Evolutionary conservation across 768 basidiomycete species (phyloP).

Genomic region (Trametes sanguinea): DNA sequence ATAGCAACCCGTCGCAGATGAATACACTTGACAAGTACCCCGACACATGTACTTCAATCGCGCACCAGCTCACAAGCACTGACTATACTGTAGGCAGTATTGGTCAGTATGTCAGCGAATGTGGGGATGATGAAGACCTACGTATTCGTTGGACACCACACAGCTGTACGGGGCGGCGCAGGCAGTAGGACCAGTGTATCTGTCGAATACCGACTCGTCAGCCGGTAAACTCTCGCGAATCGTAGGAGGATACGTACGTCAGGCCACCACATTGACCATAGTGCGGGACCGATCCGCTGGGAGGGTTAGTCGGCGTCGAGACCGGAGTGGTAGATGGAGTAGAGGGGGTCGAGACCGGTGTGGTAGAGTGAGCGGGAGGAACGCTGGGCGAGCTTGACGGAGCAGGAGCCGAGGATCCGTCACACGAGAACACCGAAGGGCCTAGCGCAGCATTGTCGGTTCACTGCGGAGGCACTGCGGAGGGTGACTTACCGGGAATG

Average conservation of each 20-base stretch:
- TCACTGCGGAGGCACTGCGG: not conserved
- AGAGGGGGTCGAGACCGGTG: not conserved
- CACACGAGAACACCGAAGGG: constrained; percentile 33
- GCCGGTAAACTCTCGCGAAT: not conserved
- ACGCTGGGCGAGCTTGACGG: constrained; percentile 22
- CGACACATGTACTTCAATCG: not conserved
- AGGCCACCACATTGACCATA: constrained; percentile 48
- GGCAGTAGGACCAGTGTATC: constrained; percentile 40
- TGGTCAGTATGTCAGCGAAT: not conserved
- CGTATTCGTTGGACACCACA: constrained; percentile 37
- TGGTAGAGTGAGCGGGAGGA: constrained; percentile 10
- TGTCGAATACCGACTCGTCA: not conserved
- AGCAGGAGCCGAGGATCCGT: constrained; percentile 21
- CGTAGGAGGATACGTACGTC: constrained; percentile 29
- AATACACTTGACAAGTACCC: not conserved
- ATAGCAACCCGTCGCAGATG: not conserved
- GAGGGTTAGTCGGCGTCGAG: constrained; percentile 16
- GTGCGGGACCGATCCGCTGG: constrained; percentile 37
- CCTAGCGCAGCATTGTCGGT: constrained; percentile 11
- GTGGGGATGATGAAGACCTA: constrained; percentile 20
- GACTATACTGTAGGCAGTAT: constrained; percentile 35
- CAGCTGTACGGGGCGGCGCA: constrained; percentile 42
- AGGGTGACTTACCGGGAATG: constrained; percentile 26
- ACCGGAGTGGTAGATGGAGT: constrained; percentile 12
- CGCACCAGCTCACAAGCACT: constrained; percentile 32